Percentiles rank a stretch among this genome's conserved stretches.
Conservation (phyloP, 352 stramenopile species). For the Pythium grandisporangium region DNA sequence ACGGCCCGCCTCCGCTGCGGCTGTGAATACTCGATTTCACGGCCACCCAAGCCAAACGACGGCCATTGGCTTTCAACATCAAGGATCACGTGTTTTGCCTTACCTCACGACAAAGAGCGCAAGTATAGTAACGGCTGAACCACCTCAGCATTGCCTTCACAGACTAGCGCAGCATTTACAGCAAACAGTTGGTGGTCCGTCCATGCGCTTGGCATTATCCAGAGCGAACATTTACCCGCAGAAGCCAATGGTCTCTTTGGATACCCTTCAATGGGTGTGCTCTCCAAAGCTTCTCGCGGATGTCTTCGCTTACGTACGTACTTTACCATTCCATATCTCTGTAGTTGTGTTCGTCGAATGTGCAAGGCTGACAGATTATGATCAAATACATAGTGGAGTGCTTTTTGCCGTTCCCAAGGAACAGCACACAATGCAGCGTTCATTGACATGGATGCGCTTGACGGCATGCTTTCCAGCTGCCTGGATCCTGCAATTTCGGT, state of each 20-base stretch:
- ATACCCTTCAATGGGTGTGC: slow-evolving; percentile 21
- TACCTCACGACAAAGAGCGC: too few relatives aligned
- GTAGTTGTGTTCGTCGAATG: too few relatives aligned
- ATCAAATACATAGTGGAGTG: slow-evolving; percentile 18
- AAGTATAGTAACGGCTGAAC: too few relatives aligned
- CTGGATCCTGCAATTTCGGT: slow-evolving; percentile 5
- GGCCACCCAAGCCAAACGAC: too few relatives aligned
- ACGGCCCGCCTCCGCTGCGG: slow-evolving; percentile 15
- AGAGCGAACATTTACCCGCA: slow-evolving; percentile 33
- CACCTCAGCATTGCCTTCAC: slow-evolving; percentile 16
- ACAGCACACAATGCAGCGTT: slow-evolving; percentile 3
- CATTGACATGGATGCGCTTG: slow-evolving; percentile 57
- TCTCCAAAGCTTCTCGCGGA: slow-evolving; percentile 21
- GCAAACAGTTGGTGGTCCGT: slow-evolving; percentile 28
- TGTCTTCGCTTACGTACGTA: slow-evolving; percentile 34
- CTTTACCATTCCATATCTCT: neutral
- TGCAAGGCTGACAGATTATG: slow-evolving; percentile 1
- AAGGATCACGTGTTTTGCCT: too few relatives aligned
- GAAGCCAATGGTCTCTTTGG: slow-evolving; percentile 17
- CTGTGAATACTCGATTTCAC: slow-evolving; percentile 3
- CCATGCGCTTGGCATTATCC: slow-evolving; percentile 38
- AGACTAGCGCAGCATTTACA: slow-evolving; percentile 30
- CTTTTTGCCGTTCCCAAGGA: slow-evolving; percentile 20
- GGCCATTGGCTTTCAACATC: too few relatives aligned
- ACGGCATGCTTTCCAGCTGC: slow-evolving; percentile 27